Evolutionary conservation across 1,139 yeast species (phyloP).

Genomic region (Geotrichum australiense): DNA sequence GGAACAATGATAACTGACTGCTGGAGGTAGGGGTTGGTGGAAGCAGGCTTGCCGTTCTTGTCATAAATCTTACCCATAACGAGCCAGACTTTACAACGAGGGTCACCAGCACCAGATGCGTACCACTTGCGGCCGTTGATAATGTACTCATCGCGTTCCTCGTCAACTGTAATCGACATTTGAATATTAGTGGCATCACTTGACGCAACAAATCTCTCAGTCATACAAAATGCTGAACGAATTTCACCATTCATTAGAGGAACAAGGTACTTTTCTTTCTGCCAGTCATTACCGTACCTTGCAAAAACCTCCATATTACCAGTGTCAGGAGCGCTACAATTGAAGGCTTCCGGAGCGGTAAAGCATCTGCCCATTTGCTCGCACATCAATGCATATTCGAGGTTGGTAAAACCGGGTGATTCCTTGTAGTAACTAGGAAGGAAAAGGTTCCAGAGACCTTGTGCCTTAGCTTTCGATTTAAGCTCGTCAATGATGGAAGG

Average conservation of each 20-base stretch:
- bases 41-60: constrained; percentile 25
- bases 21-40: constrained; percentile 41
- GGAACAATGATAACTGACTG: constrained; percentile 59
- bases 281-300: constrained; percentile 48
- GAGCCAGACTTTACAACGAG: constrained; percentile 51
- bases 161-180: constrained; percentile 41
- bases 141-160: constrained; percentile 42
- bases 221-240: constrained; percentile 65
- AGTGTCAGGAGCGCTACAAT: constrained; percentile 66
- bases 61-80: constrained; percentile 59
- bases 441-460: constrained; percentile 63
- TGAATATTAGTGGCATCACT: constrained; percentile 64
- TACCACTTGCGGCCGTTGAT: constrained; percentile 68
- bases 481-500: constrained; percentile 50
- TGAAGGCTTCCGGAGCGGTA: constrained; percentile 57
- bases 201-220: constrained; percentile 59
- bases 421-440: constrained; percentile 51
- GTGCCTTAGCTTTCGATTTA: constrained; percentile 48
- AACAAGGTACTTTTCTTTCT: constrained; percentile 47
- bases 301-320: constrained; percentile 69
- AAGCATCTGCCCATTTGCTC: constrained; percentile 55
- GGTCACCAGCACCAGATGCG: constrained; percentile 73
- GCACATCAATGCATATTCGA: constrained; percentile 68
- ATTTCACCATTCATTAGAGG: constrained; percentile 56
- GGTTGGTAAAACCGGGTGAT: constrained; percentile 58